Evolutionary conservation across 2,329 filamentous ascomycete genomes (phyloP).

Genomic region (Ophiostoma sp.): DNA sequence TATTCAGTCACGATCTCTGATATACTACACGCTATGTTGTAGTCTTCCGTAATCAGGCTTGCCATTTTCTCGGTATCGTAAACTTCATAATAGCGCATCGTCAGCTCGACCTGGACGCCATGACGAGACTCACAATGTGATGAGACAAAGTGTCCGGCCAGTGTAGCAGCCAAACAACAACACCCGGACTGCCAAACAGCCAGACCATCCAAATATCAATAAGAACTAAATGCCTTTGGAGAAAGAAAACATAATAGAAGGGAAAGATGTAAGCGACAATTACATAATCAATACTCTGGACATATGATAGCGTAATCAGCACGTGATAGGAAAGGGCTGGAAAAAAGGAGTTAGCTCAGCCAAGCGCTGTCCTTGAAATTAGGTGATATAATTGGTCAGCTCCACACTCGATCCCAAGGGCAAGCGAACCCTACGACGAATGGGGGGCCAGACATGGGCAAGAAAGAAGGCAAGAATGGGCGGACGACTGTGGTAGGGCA

Average conservation of each 20-base stretch:
- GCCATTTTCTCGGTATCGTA: background rate
- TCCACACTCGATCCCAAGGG: constrained; percentile 1
- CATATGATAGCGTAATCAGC: background rate
- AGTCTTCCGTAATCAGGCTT: background rate
- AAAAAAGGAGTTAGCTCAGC: background rate
- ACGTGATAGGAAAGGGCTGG: background rate
- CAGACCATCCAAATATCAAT: too few relatives aligned
- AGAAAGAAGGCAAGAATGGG: background rate
- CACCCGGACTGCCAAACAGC: background rate
- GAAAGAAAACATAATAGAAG: background rate
- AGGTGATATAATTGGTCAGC: constrained; percentile 3
- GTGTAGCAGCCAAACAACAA: background rate
- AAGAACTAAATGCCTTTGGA: too few relatives aligned
- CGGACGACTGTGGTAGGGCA: constrained; percentile 16
- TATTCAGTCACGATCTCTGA: background rate
- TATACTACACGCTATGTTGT: background rate
- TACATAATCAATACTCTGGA: background rate
- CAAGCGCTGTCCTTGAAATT: background rate
- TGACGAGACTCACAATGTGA: background rate
- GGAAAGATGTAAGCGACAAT: background rate
- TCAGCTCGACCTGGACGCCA: too few relatives aligned
- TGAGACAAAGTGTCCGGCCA: background rate
- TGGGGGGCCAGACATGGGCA: background rate
- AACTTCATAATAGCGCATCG: too few relatives aligned
- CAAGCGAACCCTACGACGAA: constrained; percentile 20